These are phyloP conservation scores for Debaryomycetaceae sp. DNA, from an alignment of 1,139 yeast species.

Conservation along the genomic window DNA sequence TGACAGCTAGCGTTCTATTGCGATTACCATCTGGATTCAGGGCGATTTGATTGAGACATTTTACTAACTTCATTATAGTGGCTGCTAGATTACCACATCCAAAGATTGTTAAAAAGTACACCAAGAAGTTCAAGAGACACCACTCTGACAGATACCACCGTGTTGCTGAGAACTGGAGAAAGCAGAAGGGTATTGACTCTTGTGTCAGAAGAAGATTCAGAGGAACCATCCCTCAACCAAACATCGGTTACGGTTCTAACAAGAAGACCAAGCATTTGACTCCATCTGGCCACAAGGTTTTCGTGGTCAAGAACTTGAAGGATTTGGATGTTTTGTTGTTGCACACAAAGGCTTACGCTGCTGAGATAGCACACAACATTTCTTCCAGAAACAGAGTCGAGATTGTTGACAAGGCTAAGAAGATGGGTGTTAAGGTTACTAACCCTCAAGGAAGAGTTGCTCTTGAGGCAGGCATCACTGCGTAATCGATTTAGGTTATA, in stretches of 20 bases:
- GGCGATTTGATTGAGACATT: background rate
- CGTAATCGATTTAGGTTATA: constrained; percentile 37
- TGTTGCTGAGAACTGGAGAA: constrained; percentile 99
- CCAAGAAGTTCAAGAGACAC: constrained; percentile 99
- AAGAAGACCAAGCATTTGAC: constrained; percentile 94
- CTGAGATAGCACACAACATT: constrained; percentile 98
- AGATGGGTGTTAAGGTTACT: constrained; percentile 98
- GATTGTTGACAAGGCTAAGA: constrained; percentile 95
- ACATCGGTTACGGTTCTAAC: constrained; percentile 99
- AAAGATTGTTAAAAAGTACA: constrained; percentile 99
- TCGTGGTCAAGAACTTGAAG: constrained; percentile 86
- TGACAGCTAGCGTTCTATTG: no score
- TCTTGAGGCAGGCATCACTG: constrained; percentile 62
- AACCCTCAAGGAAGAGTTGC: constrained; percentile 99
- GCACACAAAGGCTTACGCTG: constrained; percentile 99
- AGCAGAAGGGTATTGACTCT: constrained; percentile 99
- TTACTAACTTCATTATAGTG: constrained; percentile 41
- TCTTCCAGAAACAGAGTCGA: constrained; percentile 98
- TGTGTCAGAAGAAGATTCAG: constrained; percentile 99
- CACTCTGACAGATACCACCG: constrained; percentile 99
- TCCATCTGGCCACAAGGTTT: constrained; percentile 98
- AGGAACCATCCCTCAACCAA: constrained; percentile 99
- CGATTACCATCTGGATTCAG: background rate
- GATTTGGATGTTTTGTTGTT: constrained; percentile 94
- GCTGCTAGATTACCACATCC: constrained; percentile 99